Evolutionary conservation across 2,329 filamentous ascomycete species (phyloP), one percentile per base, ranked within the genome.

Genomic region (Pseudocercospora cruenta): DNA sequence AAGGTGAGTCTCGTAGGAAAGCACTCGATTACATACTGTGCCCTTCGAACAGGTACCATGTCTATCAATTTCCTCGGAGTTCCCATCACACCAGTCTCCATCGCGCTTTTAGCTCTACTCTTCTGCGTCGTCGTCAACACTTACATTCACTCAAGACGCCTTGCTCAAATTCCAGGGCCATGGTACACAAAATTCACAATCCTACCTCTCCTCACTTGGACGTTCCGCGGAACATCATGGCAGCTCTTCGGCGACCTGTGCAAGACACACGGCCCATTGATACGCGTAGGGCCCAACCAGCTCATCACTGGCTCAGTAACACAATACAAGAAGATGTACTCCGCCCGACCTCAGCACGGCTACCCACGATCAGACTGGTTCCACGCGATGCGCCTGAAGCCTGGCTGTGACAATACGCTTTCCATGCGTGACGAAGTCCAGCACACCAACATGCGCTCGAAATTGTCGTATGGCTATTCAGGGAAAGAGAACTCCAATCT

Each of bases 311-410:
- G 57, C 45, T 65, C 63, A 4, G 63, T 58, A 19, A 61, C 49
- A n/a, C 47, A 49, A 47, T 65, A 58, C 55, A 65, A 61, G 63
- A 65, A 65, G 19, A 65, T 65, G 45, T 60, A 65, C 19, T 14
- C 26, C 51, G 21, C 51, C 4, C 21, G 21, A 4, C 16, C 51
- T 16, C 12, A 22, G 12, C 12, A 54, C 1, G 51, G 51, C 8
- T 65, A 65, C 24, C 58, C 51, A 26, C 57, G 63, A 22, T 65
- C 63, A n/a, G 63, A 65, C 43, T 67, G 62, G 65, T 64, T 62
- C 51, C 49, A 54, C 26, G 62, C 62, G 26, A 67, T 64, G 62
- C 58, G 58, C 4, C 62, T 67, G 49, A 55, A 47, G 6, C 65
- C 65, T 8, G 59, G 59, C 21, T 31, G 43, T 22, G 65, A 67